Conservation (phyloP, 2,329 filamentous ascomycete species). For the Calonectria crousiana region DNA sequence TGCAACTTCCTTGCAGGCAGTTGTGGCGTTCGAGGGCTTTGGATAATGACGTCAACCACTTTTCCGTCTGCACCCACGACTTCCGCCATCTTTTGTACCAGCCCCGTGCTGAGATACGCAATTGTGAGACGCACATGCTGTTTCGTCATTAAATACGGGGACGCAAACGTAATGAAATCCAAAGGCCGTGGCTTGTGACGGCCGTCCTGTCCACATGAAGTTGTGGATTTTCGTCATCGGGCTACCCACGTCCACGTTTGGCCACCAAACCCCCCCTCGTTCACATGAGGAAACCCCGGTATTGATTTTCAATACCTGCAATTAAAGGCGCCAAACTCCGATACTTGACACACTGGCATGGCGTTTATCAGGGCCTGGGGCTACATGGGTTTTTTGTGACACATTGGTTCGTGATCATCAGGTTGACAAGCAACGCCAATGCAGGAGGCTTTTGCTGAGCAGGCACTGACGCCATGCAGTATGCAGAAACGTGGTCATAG, state of each 20-base stretch:
- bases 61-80: not conserved
- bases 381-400: not conserved
- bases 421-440: not conserved
- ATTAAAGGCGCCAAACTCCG: not conserved
- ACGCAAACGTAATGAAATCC: conserved; percentile 34
- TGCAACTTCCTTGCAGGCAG: not conserved
- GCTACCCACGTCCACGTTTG: not conserved
- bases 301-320: not conserved
- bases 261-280: not conserved
- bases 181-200: conserved; percentile 10
- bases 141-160: not conserved
- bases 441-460: not conserved
- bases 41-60: conserved; percentile 25
- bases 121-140: not conserved
- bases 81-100: not conserved
- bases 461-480: not conserved
- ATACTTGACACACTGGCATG: conserved; percentile 24
- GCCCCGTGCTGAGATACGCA: not conserved
- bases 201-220: not conserved
- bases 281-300: not conserved
- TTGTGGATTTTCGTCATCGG: conserved; percentile 28
- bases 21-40: conserved; percentile 5
- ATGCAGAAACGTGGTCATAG: conserved; percentile 26
- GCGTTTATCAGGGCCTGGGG: conserved; percentile 22
- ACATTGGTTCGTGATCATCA: not conserved